Base-by-base conservation (phyloP, 805 yeast species). In the Saturnispora diversa region DNA sequence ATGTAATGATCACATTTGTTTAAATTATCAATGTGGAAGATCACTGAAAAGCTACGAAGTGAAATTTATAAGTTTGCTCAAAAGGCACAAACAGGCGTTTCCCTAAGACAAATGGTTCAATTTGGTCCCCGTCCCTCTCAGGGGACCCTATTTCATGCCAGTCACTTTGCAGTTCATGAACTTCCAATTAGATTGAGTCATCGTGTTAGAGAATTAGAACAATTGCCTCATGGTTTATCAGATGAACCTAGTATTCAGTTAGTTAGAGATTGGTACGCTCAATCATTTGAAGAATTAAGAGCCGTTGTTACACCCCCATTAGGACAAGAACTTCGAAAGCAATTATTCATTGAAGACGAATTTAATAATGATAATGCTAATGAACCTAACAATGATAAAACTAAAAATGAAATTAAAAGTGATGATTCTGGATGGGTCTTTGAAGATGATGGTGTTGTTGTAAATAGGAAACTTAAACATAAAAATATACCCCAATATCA, bases 181-280 rank as follows among this genome's bases (percentile, higher is more conserved):
- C 69, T 87, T 26, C 95, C 95, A 1, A 84, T 86, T 31, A 68
- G 96, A 44, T 67, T 86, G 36, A 94, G 95, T 2, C 84, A 82
- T 52, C 72, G 94, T 39, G 94, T 86, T 25, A 78, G 82, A 55
- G 95, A 86, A 53, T 65, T 87, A 44, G 94, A 86, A 31, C 72
- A 74, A 20, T 72, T 92, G 23, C 95, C 96, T 0, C 68, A 77
- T 50, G 87, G 85, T 0, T 67, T 87, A 40, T 72, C 69, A 49
- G 68, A 77, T 23, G 80, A 80, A 76, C 85, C 86, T 1, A 77
- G 86, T 3, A 84, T 88, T 37, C 65, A 73, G 38, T 71, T 77
- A 48, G 95, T 86, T 13, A 73, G 79, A 45, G 76, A 85, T 55
- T 87, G 96, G 95, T 87, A 86, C 57, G 88, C 88, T 1, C 92